Evolutionary conservation across 805 yeast genomes (phyloP).

Genomic region (Yamadazyma akitaensis): DNA sequence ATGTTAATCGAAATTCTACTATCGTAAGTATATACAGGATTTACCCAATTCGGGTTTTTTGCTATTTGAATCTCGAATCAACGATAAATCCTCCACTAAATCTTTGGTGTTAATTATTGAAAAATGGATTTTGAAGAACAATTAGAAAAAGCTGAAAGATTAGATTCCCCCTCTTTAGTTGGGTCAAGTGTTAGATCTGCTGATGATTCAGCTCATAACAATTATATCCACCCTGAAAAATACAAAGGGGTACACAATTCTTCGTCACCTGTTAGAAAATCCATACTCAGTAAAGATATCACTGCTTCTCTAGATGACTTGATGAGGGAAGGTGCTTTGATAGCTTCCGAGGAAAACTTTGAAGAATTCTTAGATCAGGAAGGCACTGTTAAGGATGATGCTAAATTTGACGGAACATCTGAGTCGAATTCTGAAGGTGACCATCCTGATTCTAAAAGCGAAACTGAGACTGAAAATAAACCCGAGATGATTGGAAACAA

Average conservation of each 20-base stretch:
- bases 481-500: too few relatives aligned
- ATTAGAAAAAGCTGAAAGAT: constrained; percentile 49
- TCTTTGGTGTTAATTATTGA: not conserved
- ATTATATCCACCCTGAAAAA: constrained; percentile 45
- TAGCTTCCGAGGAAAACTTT: constrained; percentile 51
- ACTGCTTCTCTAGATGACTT: constrained; percentile 55
- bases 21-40: not conserved
- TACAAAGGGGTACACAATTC: constrained; percentile 21
- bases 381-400: constrained; percentile 52
- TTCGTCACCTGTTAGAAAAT: constrained; percentile 12
- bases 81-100: not conserved
- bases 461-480: too few relatives aligned
- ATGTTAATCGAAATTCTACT: not conserved
- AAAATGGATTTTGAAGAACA: constrained; percentile 53
- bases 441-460: not conserved
- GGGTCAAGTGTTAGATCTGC: constrained; percentile 51
- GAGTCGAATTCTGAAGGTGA: not conserved
- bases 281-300: constrained; percentile 17
- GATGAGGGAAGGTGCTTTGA: constrained; percentile 44
- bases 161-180: constrained; percentile 48
- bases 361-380: constrained; percentile 49
- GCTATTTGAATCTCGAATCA: constrained; percentile 4
- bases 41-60: constrained; percentile 1
- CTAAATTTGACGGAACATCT: constrained; percentile 22
- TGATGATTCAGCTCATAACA: constrained; percentile 43